phyloP scores from a whole-genome alignment of 2,329 filamentous ascomycete genomes.

The Aspergillus ruber region DNA sequence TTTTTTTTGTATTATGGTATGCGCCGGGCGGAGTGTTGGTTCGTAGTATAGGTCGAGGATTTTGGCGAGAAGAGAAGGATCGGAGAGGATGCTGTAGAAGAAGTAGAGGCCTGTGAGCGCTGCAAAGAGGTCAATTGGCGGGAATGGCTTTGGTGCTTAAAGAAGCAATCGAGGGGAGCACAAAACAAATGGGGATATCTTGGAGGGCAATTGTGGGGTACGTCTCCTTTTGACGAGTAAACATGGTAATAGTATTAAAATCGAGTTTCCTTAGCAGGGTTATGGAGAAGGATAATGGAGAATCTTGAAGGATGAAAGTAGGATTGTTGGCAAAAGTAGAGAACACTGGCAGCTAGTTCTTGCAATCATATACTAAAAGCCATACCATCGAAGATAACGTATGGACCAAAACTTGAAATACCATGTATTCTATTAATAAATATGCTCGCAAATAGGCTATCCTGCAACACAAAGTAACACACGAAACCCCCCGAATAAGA shows the following conservation, averaged over 20 bases:
- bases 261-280: too few species aligned
- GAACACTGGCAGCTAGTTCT: too few species aligned
- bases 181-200: background rate
- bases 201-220: background rate
- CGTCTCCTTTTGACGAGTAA: background rate
- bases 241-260: background rate
- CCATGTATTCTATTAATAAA: too few species aligned
- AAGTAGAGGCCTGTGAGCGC: conserved; percentile 13
- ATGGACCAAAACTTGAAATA: too few species aligned
- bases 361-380: too few species aligned
- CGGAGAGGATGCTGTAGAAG: conserved; percentile 28
- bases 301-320: too few species aligned
- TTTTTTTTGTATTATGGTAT: conserved; percentile 13
- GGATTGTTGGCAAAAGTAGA: too few species aligned
- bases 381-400: too few species aligned
- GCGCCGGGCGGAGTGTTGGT: conserved; percentile 11
- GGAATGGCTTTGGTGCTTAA: background rate
- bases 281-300: too few species aligned
- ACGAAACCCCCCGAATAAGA: background rate
- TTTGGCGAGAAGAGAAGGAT: conserved; percentile 15
- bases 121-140: background rate
- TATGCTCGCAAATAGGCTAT: too few species aligned
- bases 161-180: background rate
- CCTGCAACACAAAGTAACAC: background rate
- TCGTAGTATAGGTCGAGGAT: conserved; percentile 11